A percentile compares a stretch with the other conserved stretches of the same genome.
These are phyloP conservation scores for Silene uniflora DNA, from an alignment of 148 eudicot genomes.

Conservation along the genomic window DNA sequence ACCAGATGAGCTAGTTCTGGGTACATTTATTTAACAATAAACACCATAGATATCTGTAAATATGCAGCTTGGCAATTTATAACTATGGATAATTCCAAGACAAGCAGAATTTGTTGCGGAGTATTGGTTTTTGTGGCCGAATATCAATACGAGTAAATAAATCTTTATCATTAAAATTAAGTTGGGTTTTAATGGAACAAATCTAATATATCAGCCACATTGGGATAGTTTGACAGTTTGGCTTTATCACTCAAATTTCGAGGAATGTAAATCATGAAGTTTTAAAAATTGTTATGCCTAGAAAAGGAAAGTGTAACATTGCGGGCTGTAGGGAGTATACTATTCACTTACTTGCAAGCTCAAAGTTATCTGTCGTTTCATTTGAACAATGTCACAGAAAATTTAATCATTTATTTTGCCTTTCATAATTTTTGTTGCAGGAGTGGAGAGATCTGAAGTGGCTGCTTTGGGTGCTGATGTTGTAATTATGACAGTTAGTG, in stretches of 20 bases:
- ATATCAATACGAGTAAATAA: too few species aligned
- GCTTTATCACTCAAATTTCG: not conserved
- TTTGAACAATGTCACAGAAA: not conserved
- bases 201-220: too few species aligned
- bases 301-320: not conserved
- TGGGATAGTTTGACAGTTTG: too few species aligned
- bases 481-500: conserved; percentile 72
- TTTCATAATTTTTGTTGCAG: conserved; percentile 32
- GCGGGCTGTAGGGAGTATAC: not conserved
- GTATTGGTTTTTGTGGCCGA: too few species aligned
- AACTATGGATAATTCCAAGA: not conserved
- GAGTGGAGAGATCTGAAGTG: conserved; percentile 94
- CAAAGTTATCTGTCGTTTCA: not conserved
- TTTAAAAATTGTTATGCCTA: too few species aligned
- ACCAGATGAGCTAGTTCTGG: not conserved
- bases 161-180: too few species aligned
- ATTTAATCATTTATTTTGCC: not conserved
- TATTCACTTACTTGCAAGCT: not conserved
- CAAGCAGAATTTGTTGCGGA: too few species aligned
- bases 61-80: not conserved
- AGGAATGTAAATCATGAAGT: not conserved
- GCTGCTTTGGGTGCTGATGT: conserved; percentile 86
- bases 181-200: too few species aligned
- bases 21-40: not conserved
- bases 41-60: not conserved